Evolutionary conservation across 1,139 yeast species (phyloP).

Genomic region (Diutina sp.): DNA sequence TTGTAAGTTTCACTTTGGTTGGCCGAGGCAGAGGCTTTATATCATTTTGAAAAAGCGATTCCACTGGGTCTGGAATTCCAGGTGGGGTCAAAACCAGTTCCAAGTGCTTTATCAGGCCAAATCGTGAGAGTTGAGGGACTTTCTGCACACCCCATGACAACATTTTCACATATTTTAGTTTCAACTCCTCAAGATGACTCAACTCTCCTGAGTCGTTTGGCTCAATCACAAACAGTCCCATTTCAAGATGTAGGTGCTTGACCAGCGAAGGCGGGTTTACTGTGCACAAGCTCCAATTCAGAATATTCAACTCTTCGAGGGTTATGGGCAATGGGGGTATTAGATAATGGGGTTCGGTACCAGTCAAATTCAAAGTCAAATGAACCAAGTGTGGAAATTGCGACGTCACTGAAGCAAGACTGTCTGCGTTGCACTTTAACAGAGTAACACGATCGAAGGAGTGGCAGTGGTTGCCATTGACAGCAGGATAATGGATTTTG

Average conservation of each 20-base stretch:
- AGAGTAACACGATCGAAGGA: neutral
- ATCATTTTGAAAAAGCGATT: neutral
- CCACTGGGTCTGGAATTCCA: neutral
- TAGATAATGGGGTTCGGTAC: neutral
- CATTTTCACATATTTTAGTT: neutral
- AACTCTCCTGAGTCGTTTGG: neutral
- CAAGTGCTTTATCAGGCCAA: neutral
- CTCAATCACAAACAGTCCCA: neutral
- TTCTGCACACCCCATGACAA: neutral
- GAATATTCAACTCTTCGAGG: neutral
- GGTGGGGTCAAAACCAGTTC: neutral
- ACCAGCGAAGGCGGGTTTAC: neutral
- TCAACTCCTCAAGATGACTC: neutral
- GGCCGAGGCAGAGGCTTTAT: neutral
- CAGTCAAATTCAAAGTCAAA: neutral
- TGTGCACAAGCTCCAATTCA: neutral
- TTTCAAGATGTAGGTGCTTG: neutral
- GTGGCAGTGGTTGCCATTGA: neutral
- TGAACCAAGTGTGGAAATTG: neutral
- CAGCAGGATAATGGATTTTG: neutral
- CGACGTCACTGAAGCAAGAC: neutral
- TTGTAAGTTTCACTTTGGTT: neutral
- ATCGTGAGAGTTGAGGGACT: neutral
- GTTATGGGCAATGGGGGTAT: neutral
- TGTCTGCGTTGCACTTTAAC: neutral